Conservation (phyloP, 2,329 filamentous ascomycete genomes). For the Shiraia sp. region DNA sequence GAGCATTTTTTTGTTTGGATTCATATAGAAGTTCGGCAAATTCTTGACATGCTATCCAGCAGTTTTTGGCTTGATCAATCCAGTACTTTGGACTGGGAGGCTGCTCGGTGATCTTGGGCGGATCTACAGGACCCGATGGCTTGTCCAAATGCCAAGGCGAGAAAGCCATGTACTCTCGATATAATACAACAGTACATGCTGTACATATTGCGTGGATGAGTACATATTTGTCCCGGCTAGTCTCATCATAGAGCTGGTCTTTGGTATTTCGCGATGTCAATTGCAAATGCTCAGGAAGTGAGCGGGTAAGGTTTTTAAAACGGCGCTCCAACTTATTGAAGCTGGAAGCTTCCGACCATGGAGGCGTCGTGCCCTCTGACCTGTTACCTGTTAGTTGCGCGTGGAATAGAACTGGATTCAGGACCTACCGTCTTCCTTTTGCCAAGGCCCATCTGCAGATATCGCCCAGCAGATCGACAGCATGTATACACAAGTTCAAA, state of each 20-base stretch:
- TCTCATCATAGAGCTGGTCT: slow-evolving; percentile 66
- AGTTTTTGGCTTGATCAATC: slow-evolving; percentile 63
- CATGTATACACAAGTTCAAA: slow-evolving; percentile 56
- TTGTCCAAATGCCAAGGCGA: slow-evolving; percentile 59
- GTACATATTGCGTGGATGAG: slow-evolving; percentile 69
- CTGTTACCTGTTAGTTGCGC: slow-evolving; percentile 13
- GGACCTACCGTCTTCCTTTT: slow-evolving; percentile 57
- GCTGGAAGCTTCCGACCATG: slow-evolving; percentile 61
- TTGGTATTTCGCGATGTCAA: slow-evolving; percentile 66
- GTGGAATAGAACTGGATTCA: not conserved
- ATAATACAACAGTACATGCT: slow-evolving; percentile 68
- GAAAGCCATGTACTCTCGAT: slow-evolving; percentile 70
- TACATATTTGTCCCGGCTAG: slow-evolving; percentile 66
- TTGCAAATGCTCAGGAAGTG: slow-evolving; percentile 60
- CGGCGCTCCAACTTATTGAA: slow-evolving; percentile 59
- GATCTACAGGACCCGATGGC: slow-evolving; percentile 63
- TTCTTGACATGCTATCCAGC: slow-evolving; percentile 65
- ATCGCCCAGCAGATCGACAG: slow-evolving; percentile 60
- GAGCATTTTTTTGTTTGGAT: slow-evolving; percentile 61
- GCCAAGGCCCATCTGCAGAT: slow-evolving; percentile 62
- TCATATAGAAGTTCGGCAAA: slow-evolving; percentile 68
- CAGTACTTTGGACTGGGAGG: slow-evolving; percentile 56
- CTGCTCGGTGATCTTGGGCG: slow-evolving; percentile 56
- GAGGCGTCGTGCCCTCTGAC: slow-evolving; percentile 54
- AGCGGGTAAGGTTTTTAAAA: slow-evolving; percentile 58